Conservation (phyloP, 164 flowering plant genomes). For the Houttuynia cordata region DNA sequence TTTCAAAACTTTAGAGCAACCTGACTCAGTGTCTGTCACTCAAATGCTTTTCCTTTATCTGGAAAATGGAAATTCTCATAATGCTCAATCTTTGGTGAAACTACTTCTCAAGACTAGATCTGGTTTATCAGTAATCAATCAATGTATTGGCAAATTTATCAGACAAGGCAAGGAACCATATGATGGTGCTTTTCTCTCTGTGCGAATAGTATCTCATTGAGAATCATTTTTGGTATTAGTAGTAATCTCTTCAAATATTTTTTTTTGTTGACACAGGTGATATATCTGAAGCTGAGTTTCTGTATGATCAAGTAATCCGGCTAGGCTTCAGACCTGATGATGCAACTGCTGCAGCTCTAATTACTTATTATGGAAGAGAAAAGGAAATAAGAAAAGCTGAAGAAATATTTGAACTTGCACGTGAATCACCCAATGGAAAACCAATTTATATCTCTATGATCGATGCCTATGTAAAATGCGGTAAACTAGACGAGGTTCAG, state of each 20-base stretch:
- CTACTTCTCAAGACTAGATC: conserved; percentile 30
- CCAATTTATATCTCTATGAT: conserved; percentile 40
- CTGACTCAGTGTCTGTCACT: conserved; percentile 35
- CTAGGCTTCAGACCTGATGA: conserved; percentile 35
- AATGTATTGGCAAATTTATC: conserved; percentile 34
- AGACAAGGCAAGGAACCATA: conserved; percentile 40
- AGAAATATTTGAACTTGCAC: conserved; percentile 28
- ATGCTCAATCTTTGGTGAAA: conserved; percentile 27
- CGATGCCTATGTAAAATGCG: conserved; percentile 60
- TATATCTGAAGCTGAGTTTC: conserved; percentile 34
- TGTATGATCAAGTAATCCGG: conserved; percentile 31
- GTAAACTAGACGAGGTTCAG: conserved; percentile 40
- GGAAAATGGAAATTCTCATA: conserved; percentile 21
- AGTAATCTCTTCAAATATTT: not conserved
- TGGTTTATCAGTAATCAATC: conserved; percentile 42
- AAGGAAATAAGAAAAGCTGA: conserved; percentile 39
- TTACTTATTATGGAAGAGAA: conserved; percentile 42
- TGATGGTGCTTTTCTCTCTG: not conserved
- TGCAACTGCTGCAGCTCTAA: conserved; percentile 46
- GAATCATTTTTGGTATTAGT: not conserved
- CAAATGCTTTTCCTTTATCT: conserved; percentile 44
- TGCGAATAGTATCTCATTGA: not conserved
- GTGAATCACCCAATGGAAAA: conserved; percentile 22
- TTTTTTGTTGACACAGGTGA: conserved; percentile 35
- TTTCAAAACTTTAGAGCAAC: conserved; percentile 20